Base-by-base conservation (phyloP, 2,329 filamentous ascomycete genomes). In the Nakataea oryzae region DNA sequence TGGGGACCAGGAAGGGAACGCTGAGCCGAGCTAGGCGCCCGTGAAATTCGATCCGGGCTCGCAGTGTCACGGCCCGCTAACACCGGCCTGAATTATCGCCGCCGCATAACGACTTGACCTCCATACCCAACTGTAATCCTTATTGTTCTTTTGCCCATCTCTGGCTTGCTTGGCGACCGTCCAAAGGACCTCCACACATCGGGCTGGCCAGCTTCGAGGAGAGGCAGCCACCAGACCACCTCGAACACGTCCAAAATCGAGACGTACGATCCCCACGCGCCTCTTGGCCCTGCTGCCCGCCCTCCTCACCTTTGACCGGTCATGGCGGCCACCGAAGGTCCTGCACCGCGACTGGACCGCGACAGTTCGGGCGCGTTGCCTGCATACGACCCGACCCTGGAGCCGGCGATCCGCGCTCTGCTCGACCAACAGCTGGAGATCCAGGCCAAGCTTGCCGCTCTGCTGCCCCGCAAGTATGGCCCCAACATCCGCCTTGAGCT, bases 341-440 rank as follows among this genome's bases (percentile, higher is more conserved):
- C 32, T 50, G 26, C 6, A 26, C 60, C 55, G 55, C 64, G 61
- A 24, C 28, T 58, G 30, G 60, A 63, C 54, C 64, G 54, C 57
- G 62, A 66, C 61, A 28, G 64, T 27, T 61, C 71, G 66, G 69
- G 67, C 62, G 67, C 69, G 63, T 66, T 69, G 21, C 55, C 41
- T 54, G 67, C 70, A 50, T 72, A 74, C 66, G 74, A 76, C 65
- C 70, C 74, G 62, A 70, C 72, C 62, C 69, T 79, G 66, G 78
- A 80, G 64, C 74, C 75, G 64, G 70, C 75, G 67, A 78, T 79
- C 67, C 74, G 73, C 67, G 71, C 73, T 62, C 73, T 82, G 64
- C 77, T 81, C 63, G 76, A 79, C 65, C 80, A 84, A 69, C 80
- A 81, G 68, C 78, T 78, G 68, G 79, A 81, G 65, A 80, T 82